These are phyloP conservation scores for Leccinum pachyderme DNA, from an alignment of 1,284 basidiomycete species.

Conservation along the genomic window DNA sequence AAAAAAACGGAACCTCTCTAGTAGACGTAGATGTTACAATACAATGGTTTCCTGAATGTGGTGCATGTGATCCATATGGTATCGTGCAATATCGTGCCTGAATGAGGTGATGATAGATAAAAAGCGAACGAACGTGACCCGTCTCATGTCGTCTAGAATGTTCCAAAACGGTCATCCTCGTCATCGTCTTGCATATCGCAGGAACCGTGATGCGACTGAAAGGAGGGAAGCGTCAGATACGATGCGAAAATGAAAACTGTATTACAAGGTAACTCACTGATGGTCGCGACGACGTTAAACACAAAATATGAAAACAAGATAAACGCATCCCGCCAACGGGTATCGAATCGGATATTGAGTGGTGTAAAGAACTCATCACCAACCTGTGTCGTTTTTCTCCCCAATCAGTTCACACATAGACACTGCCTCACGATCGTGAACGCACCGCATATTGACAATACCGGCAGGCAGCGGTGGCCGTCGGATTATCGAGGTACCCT, in stretches of 20 bases:
- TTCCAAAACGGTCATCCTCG: background rate
- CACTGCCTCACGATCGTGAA: background rate
- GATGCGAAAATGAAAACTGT: background rate
- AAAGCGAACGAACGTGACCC: constrained; percentile 2
- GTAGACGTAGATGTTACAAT: background rate
- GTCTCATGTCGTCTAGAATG: background rate
- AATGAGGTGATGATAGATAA: constrained; percentile 4
- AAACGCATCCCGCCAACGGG: constrained; percentile 74
- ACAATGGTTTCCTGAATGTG: background rate
- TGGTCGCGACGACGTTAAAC: constrained; percentile 73
- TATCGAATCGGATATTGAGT: constrained; percentile 65
- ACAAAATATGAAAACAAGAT: constrained; percentile 68
- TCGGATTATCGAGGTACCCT: constrained; percentile 79
- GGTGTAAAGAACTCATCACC: constrained; percentile 74
- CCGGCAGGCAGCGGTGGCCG: constrained; percentile 58
- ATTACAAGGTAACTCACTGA: constrained; percentile 44
- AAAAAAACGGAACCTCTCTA: background rate
- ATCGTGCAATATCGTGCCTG: background rate
- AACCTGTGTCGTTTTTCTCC: constrained; percentile 19
- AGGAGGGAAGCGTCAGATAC: constrained; percentile 4
- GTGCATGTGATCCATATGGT: background rate
- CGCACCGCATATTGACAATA: constrained; percentile 66
- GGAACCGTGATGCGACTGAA: constrained; percentile 67
- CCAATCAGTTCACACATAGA: constrained; percentile 2
- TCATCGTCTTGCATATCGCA: constrained; percentile 68